These are phyloP conservation scores for Hortiboletus campestris DNA, from an alignment of 768 basidiomycete species.

Conservation along the genomic window DNA sequence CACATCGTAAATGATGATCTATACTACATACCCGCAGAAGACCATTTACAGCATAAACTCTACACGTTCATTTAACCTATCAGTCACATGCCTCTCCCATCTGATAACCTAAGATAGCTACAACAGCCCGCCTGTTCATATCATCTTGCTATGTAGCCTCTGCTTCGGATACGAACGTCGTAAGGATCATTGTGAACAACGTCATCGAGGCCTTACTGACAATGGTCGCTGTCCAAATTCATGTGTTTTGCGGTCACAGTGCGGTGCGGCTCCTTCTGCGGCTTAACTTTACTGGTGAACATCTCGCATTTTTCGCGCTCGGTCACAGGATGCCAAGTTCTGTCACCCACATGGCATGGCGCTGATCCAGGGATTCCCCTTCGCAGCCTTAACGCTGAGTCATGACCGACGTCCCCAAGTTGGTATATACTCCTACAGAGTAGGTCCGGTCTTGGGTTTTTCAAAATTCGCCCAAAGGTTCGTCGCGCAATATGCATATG, in stretches of 20 bases:
- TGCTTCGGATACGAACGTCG: not conserved
- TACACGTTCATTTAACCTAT: not conserved
- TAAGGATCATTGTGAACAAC: not conserved
- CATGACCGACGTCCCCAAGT: not conserved
- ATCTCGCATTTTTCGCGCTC: constrained; percentile 4
- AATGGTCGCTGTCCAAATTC: not conserved
- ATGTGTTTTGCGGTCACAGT: not conserved
- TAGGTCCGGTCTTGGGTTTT: not conserved
- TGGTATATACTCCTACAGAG: too few relatives aligned
- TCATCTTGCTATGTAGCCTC: not conserved
- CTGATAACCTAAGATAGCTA: not conserved
- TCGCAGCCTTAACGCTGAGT: not conserved
- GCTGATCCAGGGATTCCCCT: not conserved
- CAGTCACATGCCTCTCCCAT: not conserved
- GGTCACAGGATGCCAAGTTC: not conserved
- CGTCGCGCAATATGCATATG: not conserved
- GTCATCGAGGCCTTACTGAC: not conserved
- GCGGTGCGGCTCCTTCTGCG: not conserved
- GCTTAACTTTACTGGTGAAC: not conserved
- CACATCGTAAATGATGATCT: not conserved
- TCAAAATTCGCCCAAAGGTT: not conserved
- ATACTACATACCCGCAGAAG: not conserved
- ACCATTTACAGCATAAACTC: too few relatives aligned
- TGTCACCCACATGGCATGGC: not conserved
- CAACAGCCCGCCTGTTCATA: not conserved